Evolutionary conservation across 306 rosid genomes (phyloP), one percentile per base, ranked within the genome.

Genomic region (Citrullus amarus): DNA sequence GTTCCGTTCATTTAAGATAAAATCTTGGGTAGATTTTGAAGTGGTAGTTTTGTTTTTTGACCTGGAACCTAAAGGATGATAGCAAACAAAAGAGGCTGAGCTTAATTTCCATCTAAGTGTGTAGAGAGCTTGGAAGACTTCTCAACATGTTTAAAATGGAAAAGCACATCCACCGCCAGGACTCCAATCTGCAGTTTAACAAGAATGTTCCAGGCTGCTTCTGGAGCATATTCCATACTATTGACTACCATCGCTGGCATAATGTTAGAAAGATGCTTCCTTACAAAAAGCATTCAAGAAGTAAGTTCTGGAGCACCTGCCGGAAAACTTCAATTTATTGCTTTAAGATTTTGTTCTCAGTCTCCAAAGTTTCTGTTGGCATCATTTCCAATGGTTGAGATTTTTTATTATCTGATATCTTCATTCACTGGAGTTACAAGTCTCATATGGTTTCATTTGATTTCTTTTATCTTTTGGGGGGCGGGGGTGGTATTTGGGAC

Each of bases 241-340:
- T 94, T 77, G 84, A 89, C 75, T 76, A 86, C 78, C 97, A 94
- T 82, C 88, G 78, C 6, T 93, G 98, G 98, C 83, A 75, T 79
- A 79, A 48, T 38, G 92, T 88, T 80, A 93, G 86, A 79, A 91
- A 84, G 79, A 84, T 81, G 48, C 80, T 85, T 73, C 86, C 91
- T 38, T 82, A 79, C 77, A 83, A 70, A 85, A 93, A 77, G 81
- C 87, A 84, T 6, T 22, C 57, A 9, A 76, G 82, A 86, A 81
- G 84, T 82, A 88, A 79, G 80, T 85, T 79, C 22, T 80, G 79
- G 74, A 81, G 83, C 70, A 84, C 46, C 91, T 87, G 82, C 85
- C 87, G 60, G 83, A 13, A 70, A 84, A 75, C 61, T 34, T n/a
- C 11, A 22, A 9, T 28, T 10, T 28, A 81, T 30, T 60, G 60